Conservation (phyloP, 2,329 filamentous ascomycete genomes). For the Huntiella abstrusa region DNA sequence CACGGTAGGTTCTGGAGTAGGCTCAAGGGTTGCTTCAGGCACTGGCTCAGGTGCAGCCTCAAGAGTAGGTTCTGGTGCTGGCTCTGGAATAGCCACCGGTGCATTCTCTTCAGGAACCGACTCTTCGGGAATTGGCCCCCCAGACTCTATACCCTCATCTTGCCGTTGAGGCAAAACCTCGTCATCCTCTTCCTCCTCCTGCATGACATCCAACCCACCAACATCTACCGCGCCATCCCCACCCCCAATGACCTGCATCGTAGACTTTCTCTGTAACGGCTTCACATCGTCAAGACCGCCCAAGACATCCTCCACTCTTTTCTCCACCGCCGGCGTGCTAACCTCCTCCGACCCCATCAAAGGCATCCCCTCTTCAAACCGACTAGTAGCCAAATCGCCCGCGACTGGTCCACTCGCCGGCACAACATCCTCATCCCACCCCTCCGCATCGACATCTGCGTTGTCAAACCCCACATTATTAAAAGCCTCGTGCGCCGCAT, state of each 20-base stretch:
- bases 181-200: slow-evolving; percentile 15
- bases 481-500: slow-evolving; percentile 5
- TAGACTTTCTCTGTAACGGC: slow-evolving; percentile 48
- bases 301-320: slow-evolving; percentile 17
- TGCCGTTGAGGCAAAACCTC: background rate
- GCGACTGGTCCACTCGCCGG: no score
- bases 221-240: slow-evolving; percentile 18
- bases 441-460: slow-evolving; percentile 2
- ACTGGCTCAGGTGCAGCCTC: slow-evolving; percentile 2
- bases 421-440: slow-evolving; percentile 6
- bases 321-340: slow-evolving; percentile 5
- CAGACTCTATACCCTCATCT: background rate
- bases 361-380: slow-evolving; percentile 53
- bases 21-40: slow-evolving; percentile 12
- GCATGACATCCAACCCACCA: slow-evolving; percentile 14
- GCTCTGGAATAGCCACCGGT: background rate
- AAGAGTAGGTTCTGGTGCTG: background rate
- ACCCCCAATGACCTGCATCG: slow-evolving; percentile 42
- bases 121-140: background rate
- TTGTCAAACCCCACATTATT: background rate
- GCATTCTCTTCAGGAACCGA: background rate
- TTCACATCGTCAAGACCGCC: slow-evolving; percentile 12
- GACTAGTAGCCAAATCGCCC: slow-evolving; percentile 29
- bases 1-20: slow-evolving; percentile 4
- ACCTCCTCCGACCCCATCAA: slow-evolving; percentile 25